These are phyloP conservation scores for Monilinia vaccinii-corymbosi DNA, from an alignment of 2,329 filamentous ascomycete genomes.

Conservation along the genomic window DNA sequence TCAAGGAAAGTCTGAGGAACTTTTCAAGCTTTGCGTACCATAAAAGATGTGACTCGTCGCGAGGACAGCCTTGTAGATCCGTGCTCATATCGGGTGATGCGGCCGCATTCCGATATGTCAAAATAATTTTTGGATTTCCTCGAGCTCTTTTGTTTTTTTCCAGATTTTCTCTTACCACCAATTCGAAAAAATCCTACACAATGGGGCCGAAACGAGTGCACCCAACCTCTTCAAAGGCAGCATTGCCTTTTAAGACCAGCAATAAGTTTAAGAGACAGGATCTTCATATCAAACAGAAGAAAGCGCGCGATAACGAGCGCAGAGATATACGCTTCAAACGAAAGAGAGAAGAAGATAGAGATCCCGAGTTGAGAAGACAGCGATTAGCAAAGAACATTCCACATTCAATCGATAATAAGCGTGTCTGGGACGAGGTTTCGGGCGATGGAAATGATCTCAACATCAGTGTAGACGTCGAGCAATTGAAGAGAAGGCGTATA, in stretches of 20 bases:
- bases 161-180: neutral
- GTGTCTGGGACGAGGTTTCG: conserved; percentile 77
- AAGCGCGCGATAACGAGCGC: conserved; percentile 61
- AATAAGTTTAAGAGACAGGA: conserved; percentile 77
- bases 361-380: conserved; percentile 65
- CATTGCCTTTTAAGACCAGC: conserved; percentile 45
- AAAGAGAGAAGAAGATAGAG: conserved; percentile 76
- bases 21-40: conserved; percentile 5
- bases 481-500: conserved; percentile 48
- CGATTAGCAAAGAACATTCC: conserved; percentile 73
- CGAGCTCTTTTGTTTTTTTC: neutral
- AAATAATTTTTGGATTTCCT: conserved; percentile 14
- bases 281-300: conserved; percentile 74
- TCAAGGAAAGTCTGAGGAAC: conserved; percentile 12
- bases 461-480: conserved; percentile 45
- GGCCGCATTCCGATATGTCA: conserved; percentile 4
- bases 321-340: conserved; percentile 68
- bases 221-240: conserved; percentile 35
- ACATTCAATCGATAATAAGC: conserved; percentile 74
- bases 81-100: neutral
- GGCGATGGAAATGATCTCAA: conserved; percentile 51
- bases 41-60: conserved; percentile 4
- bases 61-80: conserved; percentile 1
- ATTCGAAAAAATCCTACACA: conserved; percentile 12
- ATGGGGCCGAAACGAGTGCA: conserved; percentile 43